A percentile compares a stretch with the other conserved stretches of the same genome.
These are phyloP conservation scores for Calonectria pseudoturangicola DNA, from an alignment of 2,329 filamentous ascomycete genomes.

Conservation along the genomic window DNA sequence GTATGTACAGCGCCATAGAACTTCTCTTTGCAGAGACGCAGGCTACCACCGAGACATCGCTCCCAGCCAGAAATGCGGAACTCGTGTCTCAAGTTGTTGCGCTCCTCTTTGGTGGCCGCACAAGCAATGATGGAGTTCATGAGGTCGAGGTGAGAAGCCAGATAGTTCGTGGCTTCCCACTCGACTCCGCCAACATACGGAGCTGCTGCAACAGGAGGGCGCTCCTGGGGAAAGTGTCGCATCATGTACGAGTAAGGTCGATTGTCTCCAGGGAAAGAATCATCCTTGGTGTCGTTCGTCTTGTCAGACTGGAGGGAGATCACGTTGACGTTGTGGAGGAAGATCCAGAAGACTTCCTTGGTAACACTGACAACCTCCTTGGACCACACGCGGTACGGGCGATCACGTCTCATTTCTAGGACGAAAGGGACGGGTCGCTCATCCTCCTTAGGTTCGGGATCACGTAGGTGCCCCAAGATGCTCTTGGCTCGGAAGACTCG, in stretches of 20 bases:
- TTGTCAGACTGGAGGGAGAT: constrained; percentile 77
- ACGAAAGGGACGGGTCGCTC: constrained; percentile 89
- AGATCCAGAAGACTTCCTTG: constrained; percentile 99
- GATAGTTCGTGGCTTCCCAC: constrained; percentile 98
- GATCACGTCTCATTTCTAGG: constrained; percentile 88
- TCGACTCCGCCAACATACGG: constrained; percentile 98
- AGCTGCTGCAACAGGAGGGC: constrained; percentile 92
- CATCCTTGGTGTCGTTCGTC: constrained; percentile 48
- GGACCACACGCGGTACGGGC: constrained; percentile 95
- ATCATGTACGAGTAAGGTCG: constrained; percentile 77
- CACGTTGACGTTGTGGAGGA: constrained; percentile 94
- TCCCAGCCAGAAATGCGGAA: constrained; percentile 92
- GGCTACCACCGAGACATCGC: constrained; percentile 87
- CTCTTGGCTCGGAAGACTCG: constrained; percentile 81
- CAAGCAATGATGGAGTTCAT: constrained; percentile 93
- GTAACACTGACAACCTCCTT: constrained; percentile 94
- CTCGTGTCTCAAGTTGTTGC: constrained; percentile 86
- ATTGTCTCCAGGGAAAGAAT: constrained; percentile 58
- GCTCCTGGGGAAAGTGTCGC: constrained; percentile 87
- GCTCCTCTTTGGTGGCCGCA: constrained; percentile 79
- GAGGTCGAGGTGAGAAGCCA: constrained; percentile 93
- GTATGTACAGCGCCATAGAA: constrained; percentile 96
- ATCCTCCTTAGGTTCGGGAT: constrained; percentile 85
- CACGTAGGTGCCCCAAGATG: constrained; percentile 87
- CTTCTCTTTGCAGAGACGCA: constrained; percentile 97